A percentile compares a stretch with the other conserved stretches of the same genome.
These are phyloP conservation scores for Pseudonitzschia pungens DNA, from an alignment of 108 stramenopile genomes.

Conservation along the genomic window DNA sequence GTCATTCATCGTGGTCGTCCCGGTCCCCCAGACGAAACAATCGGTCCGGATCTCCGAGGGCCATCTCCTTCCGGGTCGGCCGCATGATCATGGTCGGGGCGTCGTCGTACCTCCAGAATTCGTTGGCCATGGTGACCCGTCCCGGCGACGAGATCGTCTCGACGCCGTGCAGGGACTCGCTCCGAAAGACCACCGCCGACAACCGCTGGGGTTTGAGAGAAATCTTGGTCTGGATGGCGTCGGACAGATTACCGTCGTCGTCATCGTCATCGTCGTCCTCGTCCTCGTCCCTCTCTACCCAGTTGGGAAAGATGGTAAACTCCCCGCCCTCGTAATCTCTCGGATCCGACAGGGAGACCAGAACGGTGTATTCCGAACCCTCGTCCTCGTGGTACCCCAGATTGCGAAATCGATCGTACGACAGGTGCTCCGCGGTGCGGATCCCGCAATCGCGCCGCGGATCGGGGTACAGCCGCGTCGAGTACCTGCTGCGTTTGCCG, in stretches of 20 bases:
- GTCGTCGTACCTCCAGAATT: slow-evolving; percentile 22
- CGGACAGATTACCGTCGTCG: not conserved
- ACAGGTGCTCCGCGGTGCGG: slow-evolving; percentile 26
- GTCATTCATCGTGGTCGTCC: not conserved
- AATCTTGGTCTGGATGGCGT: not conserved
- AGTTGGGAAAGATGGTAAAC: slow-evolving; percentile 8
- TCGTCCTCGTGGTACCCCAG: slow-evolving; percentile 26
- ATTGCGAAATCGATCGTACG: slow-evolving; percentile 4
- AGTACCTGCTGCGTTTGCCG: not conserved
- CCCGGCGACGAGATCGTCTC: not conserved
- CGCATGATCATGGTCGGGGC: not conserved
- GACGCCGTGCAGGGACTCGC: slow-evolving; percentile 20
- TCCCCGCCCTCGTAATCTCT: slow-evolving; percentile 26
- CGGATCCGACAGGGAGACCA: slow-evolving; percentile 20
- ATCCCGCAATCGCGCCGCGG: slow-evolving; percentile 12
- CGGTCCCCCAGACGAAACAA: not conserved
- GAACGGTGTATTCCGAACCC: slow-evolving; percentile 19
- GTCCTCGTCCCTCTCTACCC: not conserved
- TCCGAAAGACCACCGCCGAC: slow-evolving; percentile 26
- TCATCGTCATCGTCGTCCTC: not conserved
- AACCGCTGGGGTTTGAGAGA: not conserved
- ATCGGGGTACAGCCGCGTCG: slow-evolving; percentile 5
- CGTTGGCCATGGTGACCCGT: slow-evolving; percentile 21
- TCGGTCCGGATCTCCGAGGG: not conserved
- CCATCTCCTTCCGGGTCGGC: not conserved